Base-by-base conservation (phyloP, 2,329 filamentous ascomycete genomes). In the Neopestalotiopsis sp. region DNA sequence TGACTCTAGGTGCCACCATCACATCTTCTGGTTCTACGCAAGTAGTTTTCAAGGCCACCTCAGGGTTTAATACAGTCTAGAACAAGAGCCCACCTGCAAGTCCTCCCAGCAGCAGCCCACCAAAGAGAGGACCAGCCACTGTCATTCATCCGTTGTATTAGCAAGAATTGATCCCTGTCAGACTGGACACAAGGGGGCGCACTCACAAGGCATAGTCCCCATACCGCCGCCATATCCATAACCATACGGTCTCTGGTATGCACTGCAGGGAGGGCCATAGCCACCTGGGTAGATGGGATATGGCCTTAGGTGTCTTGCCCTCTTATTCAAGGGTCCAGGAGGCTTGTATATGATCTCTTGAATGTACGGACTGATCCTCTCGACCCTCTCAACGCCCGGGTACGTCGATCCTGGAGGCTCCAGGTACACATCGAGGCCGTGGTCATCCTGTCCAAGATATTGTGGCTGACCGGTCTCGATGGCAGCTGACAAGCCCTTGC, bases 351-450 rank as follows among this genome's bases (percentile, higher is more conserved):
- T 67, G 42, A 74, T 77, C 75, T 69, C 78, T 68, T 52, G 71
- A 72, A 69, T 79, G 52, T 74, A 74, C 28, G 75, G 73, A 57
- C 71, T 74, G 7, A 77, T 24, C 24, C 66, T 42, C 3, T 64
- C 57, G 5, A 73, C 72, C 3, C 59, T 64, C 7, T 17, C 42
- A 3, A 77, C 74, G 4, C 73, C 72, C 0, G 72, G 71, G 56
- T 72, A 76, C 4, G 10, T 61, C 4, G 65, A 81, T 32, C 78
- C 77, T 2, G 87, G 87, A 9, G 88, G 87, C 72, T 89, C 85
- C 42, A 90, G 83, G 75, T 87, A 91, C n/a, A 90, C 80, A 67
- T 89, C 85, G 52, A 82, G 80, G 1, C 88, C 86, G 40, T 87
- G 77, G 12, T 75, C 74, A 74, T 90, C 87, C 71, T 84, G 85